Percentiles rank a stretch among this genome's conserved stretches.
Evolutionary conservation across 345 rosid genomes (phyloP).

Genomic region (Ailanthus altissimus): DNA sequence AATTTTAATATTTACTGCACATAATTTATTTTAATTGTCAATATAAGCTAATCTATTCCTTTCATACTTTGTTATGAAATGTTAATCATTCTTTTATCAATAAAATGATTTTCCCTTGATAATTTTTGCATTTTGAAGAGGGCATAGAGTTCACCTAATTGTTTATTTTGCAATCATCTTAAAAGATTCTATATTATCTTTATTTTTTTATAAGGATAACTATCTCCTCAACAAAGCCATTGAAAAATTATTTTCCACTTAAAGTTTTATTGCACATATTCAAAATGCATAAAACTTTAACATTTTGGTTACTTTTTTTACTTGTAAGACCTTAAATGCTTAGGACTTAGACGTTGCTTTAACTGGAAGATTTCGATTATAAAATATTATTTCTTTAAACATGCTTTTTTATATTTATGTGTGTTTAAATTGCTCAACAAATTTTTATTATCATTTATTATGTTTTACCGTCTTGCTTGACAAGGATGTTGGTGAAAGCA

Average conservation of each 20-base stretch:
- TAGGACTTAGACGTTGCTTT: neutral
- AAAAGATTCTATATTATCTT: neutral
- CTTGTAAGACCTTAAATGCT: neutral
- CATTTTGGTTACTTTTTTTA: neutral
- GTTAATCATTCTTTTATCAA: too few species aligned
- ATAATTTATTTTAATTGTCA: too few species aligned
- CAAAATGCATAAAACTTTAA: neutral
- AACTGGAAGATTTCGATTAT: neutral
- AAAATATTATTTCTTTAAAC: neutral
- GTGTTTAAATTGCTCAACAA: too few species aligned
- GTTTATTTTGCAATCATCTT: neutral
- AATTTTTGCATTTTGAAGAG: too few species aligned
- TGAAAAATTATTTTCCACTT: neutral
- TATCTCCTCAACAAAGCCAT: neutral
- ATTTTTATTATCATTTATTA: neutral
- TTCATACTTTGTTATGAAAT: too few species aligned
- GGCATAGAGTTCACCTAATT: neutral
- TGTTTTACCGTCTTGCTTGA: slow-evolving; percentile 67
- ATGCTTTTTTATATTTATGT: too few species aligned
- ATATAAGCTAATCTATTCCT: too few species aligned
- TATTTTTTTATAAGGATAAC: neutral
- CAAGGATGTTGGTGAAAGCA: slow-evolving; percentile 97
- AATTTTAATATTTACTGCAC: too few species aligned
- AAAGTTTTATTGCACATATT: neutral
- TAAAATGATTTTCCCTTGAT: too few species aligned